Evolutionary conservation across 257 asterid species (phyloP), one percentile per base, ranked within the genome.

Genomic region (Solanum pinnatisectum): DNA sequence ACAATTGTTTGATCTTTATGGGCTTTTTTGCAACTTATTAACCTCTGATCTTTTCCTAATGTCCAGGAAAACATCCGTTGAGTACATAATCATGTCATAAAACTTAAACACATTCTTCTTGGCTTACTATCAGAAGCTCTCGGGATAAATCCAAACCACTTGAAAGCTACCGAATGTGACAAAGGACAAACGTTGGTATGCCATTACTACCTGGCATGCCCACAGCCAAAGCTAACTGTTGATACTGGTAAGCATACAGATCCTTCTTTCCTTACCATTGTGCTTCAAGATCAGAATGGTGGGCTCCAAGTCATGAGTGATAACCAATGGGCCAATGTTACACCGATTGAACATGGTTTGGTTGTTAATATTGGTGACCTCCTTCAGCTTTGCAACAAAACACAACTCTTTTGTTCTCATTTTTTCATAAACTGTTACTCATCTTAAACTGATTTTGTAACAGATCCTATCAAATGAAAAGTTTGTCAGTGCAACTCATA

Each of bases 161-260:
- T 95, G 10, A 90, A 87, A 20, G 88, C 65, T 72, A 22, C 91
- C 87, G 95, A 88, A 86, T 95, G 98, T 5, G 91, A 84, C 22
- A 77, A 4, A 16, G 91, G 90, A 3, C 90, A 94, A n/a, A n/a
- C n/a, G 23, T 83, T 87, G 32, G 65, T 88, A 3, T 89, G 94
- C 81, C 98, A 95, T 85, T 93, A 94, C 91, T 95, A 95, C 72
- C 98, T 96, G 0, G 68, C 94, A 33, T 96, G 98, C 89, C 98
- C 98, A 0, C 91, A 93, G 76, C 96, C 98, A 6, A 95, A 95
- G 77, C 91, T 91, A 33, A 92, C 98, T 6, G 8, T 94, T 86
- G 98, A 98, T 70, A 88, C 93, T 0, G 83, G 84, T 90, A 91
- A 84, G 39, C 98, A 96, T 91, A 92, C 98, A 1, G 98, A 96